Evolutionary conservation across 345 rosid genomes (phyloP), one percentile per base, ranked within the genome.

Genomic region (Clausena lansium): DNA sequence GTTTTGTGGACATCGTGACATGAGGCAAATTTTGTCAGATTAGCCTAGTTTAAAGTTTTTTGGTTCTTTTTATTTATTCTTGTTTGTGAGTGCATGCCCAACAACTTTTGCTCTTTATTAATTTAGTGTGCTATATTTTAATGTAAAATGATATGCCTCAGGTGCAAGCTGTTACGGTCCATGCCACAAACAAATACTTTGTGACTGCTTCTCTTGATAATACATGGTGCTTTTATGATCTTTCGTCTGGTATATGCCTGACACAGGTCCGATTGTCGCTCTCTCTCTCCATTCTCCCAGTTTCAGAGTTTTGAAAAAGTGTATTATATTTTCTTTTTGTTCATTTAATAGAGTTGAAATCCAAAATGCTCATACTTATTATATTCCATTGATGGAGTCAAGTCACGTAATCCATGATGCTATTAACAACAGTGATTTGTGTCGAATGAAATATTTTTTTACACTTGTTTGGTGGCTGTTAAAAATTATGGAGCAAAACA

Each of bases 161-260:
- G 98, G 99, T 96, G 77, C 95, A 91, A 89, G 99, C 98, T 79
- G 97, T 97, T 64, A 91, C 98, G 24, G 94, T 93, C 58, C 99
- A 94, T 84, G 96, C 98, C 78, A 97, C 99, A 36, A 94, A 93
- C 73, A 93, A 87, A 70, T 97, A 92, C 87, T 97, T 97, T 59
- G 98, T 94, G 65, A 90, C 99, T 55, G 99, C 99, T 79, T 92
- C 99, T 55, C 94, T 94, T 14, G 99, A 94, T 79, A 88, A 77
- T 76, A 88, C 98, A 27, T 96, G 99, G 99, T 92, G 95, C 87
- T 96, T 96, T 86, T 92, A 92, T 65, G 98, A 96, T 86, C 85
- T 96, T 74, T 87, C 95, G 39, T 84, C 98, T 76, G 98, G 99
- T 65, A 75, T 81, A 80, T 96, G 99, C 86, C 86, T 94, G 85